A percentile compares a stretch with the other conserved stretches of the same genome.
phyloP scores from a whole-genome alignment of 257 asterid species.

The Voacanga thouarsii region DNA sequence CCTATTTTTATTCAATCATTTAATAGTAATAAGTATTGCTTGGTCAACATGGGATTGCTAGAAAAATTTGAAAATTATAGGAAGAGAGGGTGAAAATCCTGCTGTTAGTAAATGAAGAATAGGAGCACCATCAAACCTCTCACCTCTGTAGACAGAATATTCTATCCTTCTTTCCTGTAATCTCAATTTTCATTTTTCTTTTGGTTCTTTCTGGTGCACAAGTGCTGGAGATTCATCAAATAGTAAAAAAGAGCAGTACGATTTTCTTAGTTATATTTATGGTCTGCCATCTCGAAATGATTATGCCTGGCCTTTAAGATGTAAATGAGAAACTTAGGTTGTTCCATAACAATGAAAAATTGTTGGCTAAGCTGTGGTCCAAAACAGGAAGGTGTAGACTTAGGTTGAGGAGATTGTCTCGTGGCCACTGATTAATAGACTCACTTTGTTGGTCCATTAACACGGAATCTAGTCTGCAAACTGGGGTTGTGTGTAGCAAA shows the following conservation, averaged over 20 bases:
- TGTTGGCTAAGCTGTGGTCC: background rate
- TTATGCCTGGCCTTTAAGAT: background rate
- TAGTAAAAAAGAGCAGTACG: background rate
- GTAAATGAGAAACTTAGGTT: background rate
- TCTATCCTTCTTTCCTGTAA: background rate
- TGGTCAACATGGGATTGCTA: background rate
- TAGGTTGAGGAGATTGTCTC: background rate
- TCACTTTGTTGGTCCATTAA: background rate
- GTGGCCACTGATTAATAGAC: background rate
- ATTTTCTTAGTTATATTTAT: background rate
- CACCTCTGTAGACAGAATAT: background rate
- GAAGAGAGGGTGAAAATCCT: background rate
- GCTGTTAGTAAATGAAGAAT: background rate
- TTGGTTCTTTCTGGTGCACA: background rate
- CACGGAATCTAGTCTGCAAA: background rate
- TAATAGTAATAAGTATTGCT: background rate
- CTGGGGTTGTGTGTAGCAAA: background rate
- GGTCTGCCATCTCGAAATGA: background rate
- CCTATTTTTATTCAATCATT: background rate
- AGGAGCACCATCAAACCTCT: background rate
- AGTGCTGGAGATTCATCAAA: background rate
- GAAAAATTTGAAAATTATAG: background rate
- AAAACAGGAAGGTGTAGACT: background rate
- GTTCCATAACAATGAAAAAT: too few species aligned
- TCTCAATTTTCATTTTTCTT: background rate